phyloP scores from a whole-genome alignment of 768 basidiomycete genomes.

The Tulasnella calospora region DNA sequence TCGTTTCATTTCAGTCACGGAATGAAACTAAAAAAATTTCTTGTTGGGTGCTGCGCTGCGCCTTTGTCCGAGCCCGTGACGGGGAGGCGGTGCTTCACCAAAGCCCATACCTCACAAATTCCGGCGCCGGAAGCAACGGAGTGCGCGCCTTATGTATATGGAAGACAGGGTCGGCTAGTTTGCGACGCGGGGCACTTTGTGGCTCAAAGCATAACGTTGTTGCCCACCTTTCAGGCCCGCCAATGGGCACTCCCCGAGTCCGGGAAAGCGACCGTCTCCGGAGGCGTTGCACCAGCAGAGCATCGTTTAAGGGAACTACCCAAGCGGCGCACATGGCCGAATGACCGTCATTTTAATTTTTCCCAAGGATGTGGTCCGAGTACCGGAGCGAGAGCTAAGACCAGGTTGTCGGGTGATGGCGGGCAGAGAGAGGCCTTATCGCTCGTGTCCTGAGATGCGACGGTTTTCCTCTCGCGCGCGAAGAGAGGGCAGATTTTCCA shows the following conservation, averaged over 20 bases:
- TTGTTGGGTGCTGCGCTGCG: not conserved
- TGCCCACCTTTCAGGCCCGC: not conserved
- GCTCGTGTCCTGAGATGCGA: not conserved
- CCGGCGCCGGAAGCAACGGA: constrained; percentile 3
- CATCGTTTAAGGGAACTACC: not conserved
- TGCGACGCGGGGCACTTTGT: not conserved
- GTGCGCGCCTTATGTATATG: not conserved
- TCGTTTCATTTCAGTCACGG: not conserved
- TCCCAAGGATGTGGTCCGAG: constrained; percentile 7
- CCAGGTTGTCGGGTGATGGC: not conserved
- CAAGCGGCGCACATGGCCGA: not conserved
- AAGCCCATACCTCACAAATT: not conserved
- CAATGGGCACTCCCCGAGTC: not conserved
- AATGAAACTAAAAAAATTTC: not conserved
- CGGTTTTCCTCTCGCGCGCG: not conserved
- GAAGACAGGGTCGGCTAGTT: not conserved
- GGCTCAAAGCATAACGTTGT: constrained; percentile 8
- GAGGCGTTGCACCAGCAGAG: not conserved
- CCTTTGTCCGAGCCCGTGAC: not conserved
- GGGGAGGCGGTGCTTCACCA: not conserved
- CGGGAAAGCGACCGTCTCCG: not conserved
- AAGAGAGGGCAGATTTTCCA: not conserved
- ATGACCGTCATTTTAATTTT: not conserved
- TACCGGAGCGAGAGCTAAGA: not conserved
- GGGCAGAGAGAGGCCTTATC: constrained; percentile 9